These are phyloP conservation scores for Fusarium drepaniforme DNA, from an alignment of 2,329 filamentous ascomycete genomes.

Conservation along the genomic window DNA sequence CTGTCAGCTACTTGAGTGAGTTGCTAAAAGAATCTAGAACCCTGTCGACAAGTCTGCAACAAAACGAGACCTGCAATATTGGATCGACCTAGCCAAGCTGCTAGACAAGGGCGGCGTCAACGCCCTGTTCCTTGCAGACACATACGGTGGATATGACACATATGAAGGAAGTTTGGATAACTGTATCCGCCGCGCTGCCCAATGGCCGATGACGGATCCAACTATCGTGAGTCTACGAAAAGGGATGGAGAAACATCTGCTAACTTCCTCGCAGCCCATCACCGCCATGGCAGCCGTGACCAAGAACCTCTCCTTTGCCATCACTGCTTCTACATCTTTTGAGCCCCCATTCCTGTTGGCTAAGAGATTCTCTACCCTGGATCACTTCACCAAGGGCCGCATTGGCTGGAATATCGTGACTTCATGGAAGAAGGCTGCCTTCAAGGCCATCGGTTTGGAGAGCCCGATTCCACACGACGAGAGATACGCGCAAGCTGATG, in stretches of 20 bases:
- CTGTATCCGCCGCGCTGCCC: conserved; percentile 71
- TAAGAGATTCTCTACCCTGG: conserved; percentile 71
- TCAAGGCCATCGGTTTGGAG: conserved; percentile 72
- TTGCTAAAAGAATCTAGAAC: conserved; percentile 56
- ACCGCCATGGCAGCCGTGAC: conserved; percentile 76
- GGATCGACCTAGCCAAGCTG: conserved; percentile 72
- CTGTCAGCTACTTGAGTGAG: not conserved
- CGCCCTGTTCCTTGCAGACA: conserved; percentile 75
- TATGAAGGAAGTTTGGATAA: conserved; percentile 71
- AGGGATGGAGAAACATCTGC: not conserved
- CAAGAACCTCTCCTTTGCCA: conserved; percentile 71
- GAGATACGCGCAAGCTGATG: conserved; percentile 71
- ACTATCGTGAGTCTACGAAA: conserved; percentile 62
- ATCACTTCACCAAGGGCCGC: conserved; percentile 71
- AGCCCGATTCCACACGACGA: conserved; percentile 71
- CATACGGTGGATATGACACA: conserved; percentile 73
- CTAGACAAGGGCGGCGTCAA: conserved; percentile 73
- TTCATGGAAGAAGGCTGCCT: conserved; percentile 63
- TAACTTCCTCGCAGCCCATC: conserved; percentile 60
- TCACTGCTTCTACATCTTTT: conserved; percentile 73
- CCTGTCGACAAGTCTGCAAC: conserved; percentile 70
- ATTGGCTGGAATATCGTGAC: conserved; percentile 78
- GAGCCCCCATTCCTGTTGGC: conserved; percentile 72
- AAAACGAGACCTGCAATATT: conserved; percentile 71
- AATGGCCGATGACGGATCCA: conserved; percentile 75